Evolutionary conservation across 1,284 basidiomycete species (phyloP).

Genomic region (Schizophyllum commune): DNA sequence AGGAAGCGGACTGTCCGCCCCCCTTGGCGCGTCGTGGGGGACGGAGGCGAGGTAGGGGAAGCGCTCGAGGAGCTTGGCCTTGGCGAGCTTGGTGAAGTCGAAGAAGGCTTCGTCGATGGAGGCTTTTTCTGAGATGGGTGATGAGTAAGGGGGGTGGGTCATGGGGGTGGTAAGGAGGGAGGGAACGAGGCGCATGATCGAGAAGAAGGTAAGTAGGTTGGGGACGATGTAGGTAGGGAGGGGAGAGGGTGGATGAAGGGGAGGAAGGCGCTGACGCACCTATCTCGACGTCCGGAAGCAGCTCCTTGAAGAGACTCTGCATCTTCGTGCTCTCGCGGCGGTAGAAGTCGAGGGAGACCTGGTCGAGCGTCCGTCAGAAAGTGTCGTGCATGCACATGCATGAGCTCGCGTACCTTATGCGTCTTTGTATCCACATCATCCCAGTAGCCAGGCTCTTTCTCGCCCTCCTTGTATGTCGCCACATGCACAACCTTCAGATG

Average conservation of each 20-base stretch:
- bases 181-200: too few species aligned
- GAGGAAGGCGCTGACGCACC: too few species aligned
- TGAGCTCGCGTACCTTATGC: constrained; percentile 69
- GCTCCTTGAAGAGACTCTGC: constrained; percentile 77
- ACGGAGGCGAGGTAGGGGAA: constrained; percentile 72
- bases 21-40: constrained; percentile 62
- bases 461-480: constrained; percentile 90
- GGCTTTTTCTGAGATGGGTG: constrained; percentile 62
- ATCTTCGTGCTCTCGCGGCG: constrained; percentile 88
- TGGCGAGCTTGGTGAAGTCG: constrained; percentile 76
- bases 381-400: background rate
- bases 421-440: constrained; percentile 79
- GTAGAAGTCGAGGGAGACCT: constrained; percentile 95
- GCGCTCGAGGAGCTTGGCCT: constrained; percentile 60
- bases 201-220: too few species aligned
- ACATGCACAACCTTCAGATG: constrained; percentile 85
- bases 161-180: too few species aligned
- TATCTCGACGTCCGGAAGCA: constrained; percentile 64
- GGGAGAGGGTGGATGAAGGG: too few species aligned
- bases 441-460: constrained; percentile 84
- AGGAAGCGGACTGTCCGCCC: constrained; percentile 79
- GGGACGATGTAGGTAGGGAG: too few species aligned
- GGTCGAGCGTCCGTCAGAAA: constrained; percentile 2
- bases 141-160: too few species aligned
- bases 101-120: constrained; percentile 86